A percentile compares a stretch with the other conserved stretches of the same genome.
These are phyloP conservation scores for Rosa multiflora DNA, from an alignment of 306 rosid species.

Conservation along the genomic window DNA sequence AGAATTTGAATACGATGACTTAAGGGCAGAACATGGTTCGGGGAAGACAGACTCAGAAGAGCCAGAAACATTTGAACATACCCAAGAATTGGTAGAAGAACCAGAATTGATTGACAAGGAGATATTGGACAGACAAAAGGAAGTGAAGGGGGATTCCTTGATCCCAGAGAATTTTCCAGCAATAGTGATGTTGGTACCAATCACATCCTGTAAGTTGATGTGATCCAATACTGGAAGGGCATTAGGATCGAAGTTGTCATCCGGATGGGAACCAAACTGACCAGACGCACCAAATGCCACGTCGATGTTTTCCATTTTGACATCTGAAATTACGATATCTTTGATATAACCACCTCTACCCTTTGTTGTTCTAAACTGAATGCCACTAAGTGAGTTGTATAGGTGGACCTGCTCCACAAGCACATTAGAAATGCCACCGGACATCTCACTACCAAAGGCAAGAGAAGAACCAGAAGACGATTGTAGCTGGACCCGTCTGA, in stretches of 20 bases:
- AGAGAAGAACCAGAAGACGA: slow-evolving; percentile 69
- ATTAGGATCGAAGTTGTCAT: slow-evolving; percentile 73
- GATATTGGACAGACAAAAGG: slow-evolving; percentile 73
- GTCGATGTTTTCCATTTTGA: slow-evolving; percentile 52
- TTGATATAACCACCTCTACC: slow-evolving; percentile 92
- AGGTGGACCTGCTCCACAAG: slow-evolving; percentile 66
- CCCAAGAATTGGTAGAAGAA: slow-evolving; percentile 58
- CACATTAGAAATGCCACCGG: slow-evolving; percentile 87
- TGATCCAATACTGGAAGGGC: slow-evolving; percentile 76
- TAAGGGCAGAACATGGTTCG: slow-evolving; percentile 67
- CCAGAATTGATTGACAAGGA: slow-evolving; percentile 49
- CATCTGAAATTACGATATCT: slow-evolving; percentile 54
- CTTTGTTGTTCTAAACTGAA: slow-evolving; percentile 66
- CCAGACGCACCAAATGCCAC: slow-evolving; percentile 69
- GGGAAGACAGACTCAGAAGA: slow-evolving; percentile 74
- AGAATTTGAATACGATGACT: slow-evolving; percentile 40
- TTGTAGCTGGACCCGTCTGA: slow-evolving; percentile 65
- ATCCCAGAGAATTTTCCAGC: slow-evolving; percentile 83
- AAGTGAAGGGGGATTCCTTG: slow-evolving; percentile 79
- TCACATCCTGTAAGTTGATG: slow-evolving; percentile 56
- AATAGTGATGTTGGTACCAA: slow-evolving; percentile 64
- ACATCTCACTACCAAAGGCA: slow-evolving; percentile 96
- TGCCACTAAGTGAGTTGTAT: slow-evolving; percentile 63
- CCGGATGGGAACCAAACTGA: slow-evolving; percentile 79
- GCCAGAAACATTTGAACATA: slow-evolving; percentile 77